phyloP scores from a whole-genome alignment of 2,329 filamentous ascomycete species.

The Exophiala phaeomuriformis region DNA sequence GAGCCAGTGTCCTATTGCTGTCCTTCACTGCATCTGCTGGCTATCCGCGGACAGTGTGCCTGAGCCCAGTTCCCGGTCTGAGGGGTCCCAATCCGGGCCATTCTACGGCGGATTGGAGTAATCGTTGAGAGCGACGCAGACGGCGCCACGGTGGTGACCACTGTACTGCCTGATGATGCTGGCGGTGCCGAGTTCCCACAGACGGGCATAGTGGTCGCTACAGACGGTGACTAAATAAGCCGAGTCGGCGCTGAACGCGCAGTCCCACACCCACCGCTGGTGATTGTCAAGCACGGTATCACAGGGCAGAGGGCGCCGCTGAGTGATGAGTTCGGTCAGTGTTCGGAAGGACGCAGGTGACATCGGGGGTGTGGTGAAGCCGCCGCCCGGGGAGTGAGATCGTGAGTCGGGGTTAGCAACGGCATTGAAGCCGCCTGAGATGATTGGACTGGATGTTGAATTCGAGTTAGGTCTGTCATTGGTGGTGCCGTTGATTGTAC shows the following conservation, averaged over 20 bases:
- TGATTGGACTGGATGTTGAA: constrained; percentile 3
- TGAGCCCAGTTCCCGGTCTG: background rate
- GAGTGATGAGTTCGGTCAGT: constrained; percentile 20
- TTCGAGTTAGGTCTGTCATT: background rate
- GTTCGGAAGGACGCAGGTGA: constrained; percentile 14
- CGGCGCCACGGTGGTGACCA: constrained; percentile 82
- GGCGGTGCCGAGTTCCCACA: constrained; percentile 84
- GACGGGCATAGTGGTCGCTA: constrained; percentile 82
- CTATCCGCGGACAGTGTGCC: background rate
- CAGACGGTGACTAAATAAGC: constrained; percentile 91
- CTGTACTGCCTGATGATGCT: constrained; percentile 93
- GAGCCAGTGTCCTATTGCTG: background rate
- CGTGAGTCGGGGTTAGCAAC: constrained; percentile 7
- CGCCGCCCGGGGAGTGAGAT: constrained; percentile 10
- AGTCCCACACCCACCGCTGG: constrained; percentile 97
- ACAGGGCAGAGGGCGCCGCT: constrained; percentile 53
- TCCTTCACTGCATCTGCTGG: background rate
- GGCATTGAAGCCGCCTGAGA: background rate
- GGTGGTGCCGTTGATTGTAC: background rate
- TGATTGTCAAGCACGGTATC: constrained; percentile 84
- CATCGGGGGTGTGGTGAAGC: constrained; percentile 10
- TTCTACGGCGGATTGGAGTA: constrained; percentile 42
- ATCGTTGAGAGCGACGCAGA: constrained; percentile 89
- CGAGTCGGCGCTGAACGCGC: constrained; percentile 86
- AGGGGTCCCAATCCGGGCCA: background rate